Percentiles rank a stretch among this genome's conserved stretches.
These are phyloP conservation scores for Volvariella volvacea DNA, from an alignment of 1,284 basidiomycete genomes.

Conservation along the genomic window DNA sequence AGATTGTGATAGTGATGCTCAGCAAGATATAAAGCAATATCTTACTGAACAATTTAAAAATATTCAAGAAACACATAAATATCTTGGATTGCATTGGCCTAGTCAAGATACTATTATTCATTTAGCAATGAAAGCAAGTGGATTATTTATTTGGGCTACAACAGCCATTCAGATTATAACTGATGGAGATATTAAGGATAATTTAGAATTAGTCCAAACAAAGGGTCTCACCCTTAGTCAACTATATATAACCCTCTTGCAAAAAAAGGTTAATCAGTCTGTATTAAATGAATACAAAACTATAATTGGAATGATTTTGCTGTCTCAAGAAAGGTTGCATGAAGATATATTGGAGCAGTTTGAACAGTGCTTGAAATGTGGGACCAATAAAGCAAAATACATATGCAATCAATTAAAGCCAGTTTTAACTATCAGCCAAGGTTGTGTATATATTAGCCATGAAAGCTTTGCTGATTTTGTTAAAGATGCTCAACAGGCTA, in stretches of 20 bases:
- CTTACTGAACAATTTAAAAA: background rate
- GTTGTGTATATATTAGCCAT: background rate
- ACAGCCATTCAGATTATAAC: background rate
- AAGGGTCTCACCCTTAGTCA: background rate
- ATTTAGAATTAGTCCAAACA: background rate
- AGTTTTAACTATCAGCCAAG: background rate
- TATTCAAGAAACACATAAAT: background rate
- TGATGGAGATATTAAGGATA: background rate
- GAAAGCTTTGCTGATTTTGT: background rate
- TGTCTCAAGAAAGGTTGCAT: background rate
- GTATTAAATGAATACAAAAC: background rate
- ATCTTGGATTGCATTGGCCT: background rate
- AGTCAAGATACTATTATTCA: too few species aligned
- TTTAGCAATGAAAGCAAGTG: background rate
- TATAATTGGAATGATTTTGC: background rate
- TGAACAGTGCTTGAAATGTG: too few species aligned
- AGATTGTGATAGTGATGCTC: background rate
- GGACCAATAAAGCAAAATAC: background rate
- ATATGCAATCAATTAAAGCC: background rate
- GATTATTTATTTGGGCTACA: background rate
- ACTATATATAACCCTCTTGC: background rate
- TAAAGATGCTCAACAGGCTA: background rate
- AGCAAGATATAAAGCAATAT: background rate
- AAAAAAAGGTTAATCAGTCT: background rate
- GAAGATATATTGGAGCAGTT: background rate